Evolutionary conservation across 2,329 filamentous ascomycete genomes (phyloP), one percentile per base, ranked within the genome.

Genomic region (Thelonectria rubi): DNA sequence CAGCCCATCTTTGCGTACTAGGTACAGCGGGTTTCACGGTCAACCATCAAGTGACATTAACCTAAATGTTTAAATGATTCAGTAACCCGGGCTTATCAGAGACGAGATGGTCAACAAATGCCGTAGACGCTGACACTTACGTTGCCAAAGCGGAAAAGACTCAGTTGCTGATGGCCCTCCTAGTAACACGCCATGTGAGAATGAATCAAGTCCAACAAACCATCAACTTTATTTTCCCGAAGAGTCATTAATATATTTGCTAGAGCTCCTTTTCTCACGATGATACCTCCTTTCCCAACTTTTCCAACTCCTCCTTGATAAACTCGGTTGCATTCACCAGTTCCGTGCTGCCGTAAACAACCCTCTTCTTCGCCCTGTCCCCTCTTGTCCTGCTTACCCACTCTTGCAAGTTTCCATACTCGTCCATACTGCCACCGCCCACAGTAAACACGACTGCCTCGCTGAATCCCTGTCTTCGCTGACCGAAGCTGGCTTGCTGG

Each of bases 381-480:
- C 87, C 87, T 49, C 84, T 82, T 4, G 92, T 93, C 66, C 94
- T 85, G 76, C 87, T 88, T 5, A 94, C 93, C 95, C 95, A 99
- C 74, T 98, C 95, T 75, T 97, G 93, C 75, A 99, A 76, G 77
- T 99, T 99, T 18, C 94, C 94, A 75, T 98, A 99, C 76, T 99
- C 95, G 70, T 99, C 95, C 92, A 99, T 98, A 75, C 93, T 97
- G 43, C 95, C 95, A 48, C 96, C 95, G 4, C 95, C 95, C 3
- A 96, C 93, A 0, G 92, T 94, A 74, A 97, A 97, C n/a, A 97
- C 92, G 56, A 97, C 90, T 1, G 93, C 92, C 72, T 97, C 94
- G 50, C 88, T 91, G 77, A 94, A 97, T 0, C 92, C 93, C 73
- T 97, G 94, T 56, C 94, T 83, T 62, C 93, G 82, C 78, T 98